Evolutionary conservation across 495 filamentous ascomycete species (phyloP).

Genomic region (Hyaloscypha variabilis): DNA sequence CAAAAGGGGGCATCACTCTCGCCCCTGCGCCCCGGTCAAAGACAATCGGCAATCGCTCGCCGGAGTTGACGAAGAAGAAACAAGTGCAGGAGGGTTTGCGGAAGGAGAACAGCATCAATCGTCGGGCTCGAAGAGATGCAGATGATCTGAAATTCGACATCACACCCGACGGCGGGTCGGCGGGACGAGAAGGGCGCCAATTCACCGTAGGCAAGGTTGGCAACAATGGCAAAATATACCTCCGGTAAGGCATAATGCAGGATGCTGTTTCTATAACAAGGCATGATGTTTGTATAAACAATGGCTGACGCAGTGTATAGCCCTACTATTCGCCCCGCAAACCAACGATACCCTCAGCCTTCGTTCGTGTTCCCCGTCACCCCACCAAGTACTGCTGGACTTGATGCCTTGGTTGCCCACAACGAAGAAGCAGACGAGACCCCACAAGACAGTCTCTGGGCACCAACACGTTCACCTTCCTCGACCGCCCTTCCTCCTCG

Average conservation of each 20-base stretch:
- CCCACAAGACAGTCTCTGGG: constrained; percentile 55
- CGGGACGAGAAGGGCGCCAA: constrained; percentile 67
- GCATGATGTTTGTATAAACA: constrained; percentile 2
- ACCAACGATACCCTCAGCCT: constrained; percentile 61
- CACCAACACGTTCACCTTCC: constrained; percentile 39
- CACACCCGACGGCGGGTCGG: constrained; percentile 42
- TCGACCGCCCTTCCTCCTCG: constrained; percentile 30
- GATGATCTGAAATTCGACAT: constrained; percentile 47
- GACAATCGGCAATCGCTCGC: constrained; percentile 15
- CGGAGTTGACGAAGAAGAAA: constrained; percentile 22
- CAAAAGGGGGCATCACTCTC: constrained; percentile 19
- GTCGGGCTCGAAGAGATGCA: constrained; percentile 21
- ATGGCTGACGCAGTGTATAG: constrained; percentile 41
- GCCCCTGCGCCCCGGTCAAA: constrained; percentile 26
- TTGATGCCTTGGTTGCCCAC: constrained; percentile 44
- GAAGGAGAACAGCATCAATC: constrained; percentile 31
- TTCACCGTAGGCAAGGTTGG: constrained; percentile 95
- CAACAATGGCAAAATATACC: constrained; percentile 89
- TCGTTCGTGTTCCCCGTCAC: constrained; percentile 62
- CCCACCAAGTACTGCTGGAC: constrained; percentile 56
- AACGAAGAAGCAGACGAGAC: constrained; percentile 38
- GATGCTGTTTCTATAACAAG: neutral
- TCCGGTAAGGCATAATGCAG: constrained; percentile 66
- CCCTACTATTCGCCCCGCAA: constrained; percentile 58
- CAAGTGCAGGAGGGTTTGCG: constrained; percentile 30